Evolutionary conservation across 257 asterid species (phyloP).

Genomic region (Rhazya stricta): DNA sequence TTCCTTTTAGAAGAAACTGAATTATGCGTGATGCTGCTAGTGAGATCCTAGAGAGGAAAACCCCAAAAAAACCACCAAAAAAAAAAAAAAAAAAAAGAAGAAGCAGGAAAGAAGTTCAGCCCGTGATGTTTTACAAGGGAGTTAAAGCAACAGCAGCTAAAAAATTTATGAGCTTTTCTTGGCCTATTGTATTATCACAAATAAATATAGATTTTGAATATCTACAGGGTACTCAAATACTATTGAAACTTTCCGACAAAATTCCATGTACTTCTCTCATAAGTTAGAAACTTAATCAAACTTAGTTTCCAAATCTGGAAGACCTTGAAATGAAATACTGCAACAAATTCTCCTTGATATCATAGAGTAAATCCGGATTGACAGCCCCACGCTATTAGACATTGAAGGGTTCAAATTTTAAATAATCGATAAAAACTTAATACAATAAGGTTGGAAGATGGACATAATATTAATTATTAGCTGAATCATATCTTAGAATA

Average conservation of each 20-base stretch:
- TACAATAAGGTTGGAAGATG: background rate
- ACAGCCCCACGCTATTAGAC: background rate
- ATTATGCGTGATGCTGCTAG: constrained; percentile 37
- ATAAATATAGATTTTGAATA: background rate
- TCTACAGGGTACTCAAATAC: background rate
- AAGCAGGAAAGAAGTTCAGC: constrained; percentile 26
- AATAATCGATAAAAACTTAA: too few species aligned
- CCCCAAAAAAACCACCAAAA: too few species aligned
- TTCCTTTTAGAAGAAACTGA: constrained; percentile 41
- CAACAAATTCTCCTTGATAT: background rate
- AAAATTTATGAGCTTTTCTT: background rate
- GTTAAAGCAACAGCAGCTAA: background rate
- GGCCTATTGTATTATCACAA: background rate
- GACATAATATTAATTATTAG: background rate
- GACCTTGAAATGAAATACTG: background rate
- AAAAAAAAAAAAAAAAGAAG: background rate
- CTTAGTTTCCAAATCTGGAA: background rate
- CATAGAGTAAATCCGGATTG: background rate
- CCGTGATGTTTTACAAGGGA: background rate
- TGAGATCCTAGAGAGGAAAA: constrained; percentile 37
- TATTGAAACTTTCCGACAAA: background rate
- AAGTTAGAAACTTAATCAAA: background rate
- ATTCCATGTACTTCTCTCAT: background rate
- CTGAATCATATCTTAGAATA: constrained; percentile 15
- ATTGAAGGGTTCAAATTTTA: background rate